phyloP scores from a whole-genome alignment of 352 stramenopile genomes.

The Pythium coloratum region DNA sequence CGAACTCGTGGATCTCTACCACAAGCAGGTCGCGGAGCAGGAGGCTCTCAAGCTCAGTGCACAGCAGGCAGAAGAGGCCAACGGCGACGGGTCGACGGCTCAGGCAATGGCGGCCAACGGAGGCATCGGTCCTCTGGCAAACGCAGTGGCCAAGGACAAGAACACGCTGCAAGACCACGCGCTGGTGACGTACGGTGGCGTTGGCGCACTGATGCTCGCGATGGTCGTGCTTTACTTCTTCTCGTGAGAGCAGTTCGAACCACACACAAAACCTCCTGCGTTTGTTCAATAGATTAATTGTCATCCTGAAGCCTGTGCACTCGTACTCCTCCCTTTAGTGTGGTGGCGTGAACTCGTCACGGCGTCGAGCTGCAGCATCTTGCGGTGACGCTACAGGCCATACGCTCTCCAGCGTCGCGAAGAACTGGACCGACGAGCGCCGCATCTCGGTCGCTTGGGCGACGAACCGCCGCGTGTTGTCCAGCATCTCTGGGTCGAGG shows the following conservation, averaged over 20 bases:
- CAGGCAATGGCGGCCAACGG: neutral
- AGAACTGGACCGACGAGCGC: slow-evolving; percentile 34
- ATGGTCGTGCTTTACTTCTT: slow-evolving; percentile 50
- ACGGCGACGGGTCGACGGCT: neutral
- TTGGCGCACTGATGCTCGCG: slow-evolving; percentile 38
- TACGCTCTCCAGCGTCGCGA: slow-evolving; percentile 40
- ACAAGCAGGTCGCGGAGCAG: slow-evolving; percentile 37
- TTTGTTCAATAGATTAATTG: slow-evolving; percentile 28
- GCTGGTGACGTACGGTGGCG: slow-evolving; percentile 37
- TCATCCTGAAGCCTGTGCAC: neutral
- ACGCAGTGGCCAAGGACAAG: slow-evolving; percentile 23
- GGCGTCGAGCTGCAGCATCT: neutral
- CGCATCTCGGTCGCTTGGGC: slow-evolving; percentile 41
- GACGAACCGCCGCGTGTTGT: slow-evolving; percentile 40
- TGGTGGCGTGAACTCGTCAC: slow-evolving; percentile 7
- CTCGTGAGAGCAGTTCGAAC: slow-evolving; percentile 31
- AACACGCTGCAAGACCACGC: slow-evolving; percentile 26
- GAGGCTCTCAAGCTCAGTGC: slow-evolving; percentile 42
- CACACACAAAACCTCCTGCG: no score
- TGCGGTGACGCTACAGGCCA: slow-evolving; percentile 24
- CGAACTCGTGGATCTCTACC: slow-evolving; percentile 81
- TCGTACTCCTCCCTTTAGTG: neutral
- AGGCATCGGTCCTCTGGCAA: slow-evolving; percentile 14
- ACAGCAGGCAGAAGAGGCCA: slow-evolving; percentile 13
- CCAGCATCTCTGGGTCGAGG: slow-evolving; percentile 52